Base-by-base conservation (phyloP, 2,329 filamentous ascomycete species). In the Diaporthe vexans region DNA sequence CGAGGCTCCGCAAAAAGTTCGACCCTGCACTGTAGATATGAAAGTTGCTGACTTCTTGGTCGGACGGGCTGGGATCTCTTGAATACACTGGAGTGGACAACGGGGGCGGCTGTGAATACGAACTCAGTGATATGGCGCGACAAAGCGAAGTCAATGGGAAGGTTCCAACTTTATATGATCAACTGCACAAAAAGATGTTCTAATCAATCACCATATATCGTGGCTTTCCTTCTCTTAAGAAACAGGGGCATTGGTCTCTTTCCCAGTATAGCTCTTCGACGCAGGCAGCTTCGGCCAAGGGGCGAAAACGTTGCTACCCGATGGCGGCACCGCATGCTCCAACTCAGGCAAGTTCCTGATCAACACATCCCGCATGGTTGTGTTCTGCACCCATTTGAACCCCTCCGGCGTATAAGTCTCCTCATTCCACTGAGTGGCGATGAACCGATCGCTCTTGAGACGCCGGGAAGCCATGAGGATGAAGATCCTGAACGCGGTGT, bases 401-500 rank as follows among this genome's bases (percentile, higher is more conserved):
- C 85, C 85, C 52, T 84, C 83, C 43, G 79, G 79, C 4, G 82
- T 85, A 75, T 87, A 86, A 17, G 81, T 84, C 54, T 82, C 79
- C 29, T 79, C 79, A 56, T 85, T 83, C 82, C 83, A 86, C 29
- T 82, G 78, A 0, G 81, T 81, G 0, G 85, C 85, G 37, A 87
- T 85, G 72, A 86, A 86, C 0, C 85, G 79, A 79, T 86, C 85
- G 24, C 84, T 85, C 81, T 86, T 86, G 24, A 86, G 74, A 29
- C 83, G 76, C 17, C 85, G 75, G 54, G 80, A 83, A 1, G 85
- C 85, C 85, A 86, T 86, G 1, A 86, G 75, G 51, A 87, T 85
- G 73, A 86, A 86, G 1, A 87, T 79, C 0, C 85, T 78, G 76
- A 87, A 87, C 2, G 85, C 85, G 2, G 85, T 87, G 70, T 87